Evolutionary conservation across 139 green algal species (phyloP).

Genomic region (Coccomyxa sp.): DNA sequence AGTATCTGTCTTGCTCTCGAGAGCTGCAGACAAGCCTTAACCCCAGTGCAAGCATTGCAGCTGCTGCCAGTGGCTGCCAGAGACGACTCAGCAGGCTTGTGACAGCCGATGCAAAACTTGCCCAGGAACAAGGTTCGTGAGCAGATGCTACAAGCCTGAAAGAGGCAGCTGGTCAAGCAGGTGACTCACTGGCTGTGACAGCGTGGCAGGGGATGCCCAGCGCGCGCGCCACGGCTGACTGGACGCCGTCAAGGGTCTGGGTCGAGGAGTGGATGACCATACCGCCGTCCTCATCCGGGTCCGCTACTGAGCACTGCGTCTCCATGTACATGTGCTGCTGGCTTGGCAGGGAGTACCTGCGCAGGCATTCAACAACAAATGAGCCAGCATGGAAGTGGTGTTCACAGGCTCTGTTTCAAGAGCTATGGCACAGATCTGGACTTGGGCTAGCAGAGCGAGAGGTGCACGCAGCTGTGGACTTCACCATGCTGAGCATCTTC

Average conservation of each 20-base stretch:
- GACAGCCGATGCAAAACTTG: too few species aligned
- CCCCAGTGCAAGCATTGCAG: too few species aligned
- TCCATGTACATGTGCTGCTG: slow-evolving; percentile 55
- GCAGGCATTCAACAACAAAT: too few species aligned
- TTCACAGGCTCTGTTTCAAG: too few species aligned
- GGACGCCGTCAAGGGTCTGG: slow-evolving; percentile 31
- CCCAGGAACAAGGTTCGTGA: too few species aligned
- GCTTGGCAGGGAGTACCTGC: slow-evolving; percentile 10
- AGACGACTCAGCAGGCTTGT: too few species aligned
- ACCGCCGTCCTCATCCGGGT: slow-evolving; percentile 21
- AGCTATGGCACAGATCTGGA: too few species aligned
- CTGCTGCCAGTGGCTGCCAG: too few species aligned
- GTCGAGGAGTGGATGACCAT: slow-evolving; percentile 20
- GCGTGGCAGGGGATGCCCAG: slow-evolving; percentile 23
- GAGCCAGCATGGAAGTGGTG: too few species aligned
- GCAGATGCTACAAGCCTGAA: not conserved
- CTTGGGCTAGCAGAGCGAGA: too few species aligned
- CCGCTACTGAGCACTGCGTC: slow-evolving; percentile 21
- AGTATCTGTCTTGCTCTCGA: not conserved
- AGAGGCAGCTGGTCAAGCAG: not conserved
- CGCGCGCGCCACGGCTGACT: slow-evolving; percentile 13
- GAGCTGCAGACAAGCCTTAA: not conserved
- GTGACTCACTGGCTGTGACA: slow-evolving; percentile 15
- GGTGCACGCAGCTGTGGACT: too few species aligned
- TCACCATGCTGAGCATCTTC: too few species aligned